Evolutionary conservation across 352 stramenopile genomes (phyloP).

Genomic region (Globisporangium polare): DNA sequence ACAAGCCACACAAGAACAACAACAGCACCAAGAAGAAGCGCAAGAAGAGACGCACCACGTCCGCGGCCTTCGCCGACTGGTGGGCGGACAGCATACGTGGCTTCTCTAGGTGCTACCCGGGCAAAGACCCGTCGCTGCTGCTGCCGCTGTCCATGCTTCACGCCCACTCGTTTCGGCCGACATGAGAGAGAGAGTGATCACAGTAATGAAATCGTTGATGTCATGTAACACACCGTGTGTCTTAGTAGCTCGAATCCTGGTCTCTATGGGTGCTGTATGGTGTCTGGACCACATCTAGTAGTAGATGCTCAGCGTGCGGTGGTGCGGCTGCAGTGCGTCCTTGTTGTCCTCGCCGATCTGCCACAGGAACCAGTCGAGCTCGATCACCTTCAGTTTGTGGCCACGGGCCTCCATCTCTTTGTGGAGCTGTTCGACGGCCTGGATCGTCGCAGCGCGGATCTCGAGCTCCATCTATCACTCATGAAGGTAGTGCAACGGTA

Average conservation of each 20-base stretch:
- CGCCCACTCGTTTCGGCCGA: not conserved
- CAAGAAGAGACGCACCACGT: not conserved
- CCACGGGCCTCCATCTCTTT: slow-evolving; percentile 26
- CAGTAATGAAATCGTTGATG: too few species aligned
- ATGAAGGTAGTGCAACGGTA: too few species aligned
- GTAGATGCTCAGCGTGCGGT: slow-evolving; percentile 83
- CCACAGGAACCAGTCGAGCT: slow-evolving; percentile 89
- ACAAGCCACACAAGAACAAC: not conserved
- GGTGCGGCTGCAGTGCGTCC: slow-evolving; percentile 68
- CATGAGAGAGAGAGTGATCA: not conserved
- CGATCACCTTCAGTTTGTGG: slow-evolving; percentile 56
- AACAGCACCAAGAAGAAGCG: not conserved
- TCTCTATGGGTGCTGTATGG: not conserved
- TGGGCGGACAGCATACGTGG: not conserved
- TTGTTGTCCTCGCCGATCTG: slow-evolving; percentile 81
- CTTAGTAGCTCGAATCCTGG: not conserved
- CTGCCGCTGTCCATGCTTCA: not conserved
- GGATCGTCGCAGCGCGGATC: slow-evolving; percentile 79
- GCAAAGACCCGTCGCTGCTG: not conserved
- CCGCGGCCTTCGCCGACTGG: not conserved
- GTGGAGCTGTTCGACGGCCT: slow-evolving; percentile 77
- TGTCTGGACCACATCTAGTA: slow-evolving; percentile 37
- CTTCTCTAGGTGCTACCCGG: not conserved
- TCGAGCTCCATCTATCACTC: slow-evolving; percentile 66
- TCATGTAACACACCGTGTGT: not conserved